A percentile compares a stretch with the other conserved stretches of the same genome.
Conservation (phyloP, 805 yeast species). For the Kluyveromyces lactis region DNA sequence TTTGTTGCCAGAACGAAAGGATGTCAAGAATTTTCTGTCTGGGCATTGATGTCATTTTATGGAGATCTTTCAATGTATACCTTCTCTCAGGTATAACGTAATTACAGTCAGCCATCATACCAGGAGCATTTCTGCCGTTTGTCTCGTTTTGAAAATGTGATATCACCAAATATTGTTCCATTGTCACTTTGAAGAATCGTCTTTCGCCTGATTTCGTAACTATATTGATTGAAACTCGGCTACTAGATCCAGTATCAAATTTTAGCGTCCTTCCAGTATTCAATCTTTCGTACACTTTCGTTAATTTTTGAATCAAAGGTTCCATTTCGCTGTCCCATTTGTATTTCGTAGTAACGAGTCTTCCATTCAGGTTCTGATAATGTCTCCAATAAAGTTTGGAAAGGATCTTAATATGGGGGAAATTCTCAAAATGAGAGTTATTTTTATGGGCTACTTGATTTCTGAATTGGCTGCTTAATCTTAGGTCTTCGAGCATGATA, state of each 20-base stretch:
- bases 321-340: not conserved
- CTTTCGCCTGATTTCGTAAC: not conserved
- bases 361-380: not conserved
- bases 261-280: conserved; percentile 1
- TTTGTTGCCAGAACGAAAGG: conserved; percentile 2
- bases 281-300: not conserved
- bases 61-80: not conserved
- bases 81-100: no score
- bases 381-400: conserved; percentile 4
- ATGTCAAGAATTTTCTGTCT: not conserved
- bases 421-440: not conserved
- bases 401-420: conserved; percentile 2
- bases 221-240: not conserved
- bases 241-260: not conserved
- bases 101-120: no score
- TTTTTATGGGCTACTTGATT: not conserved
- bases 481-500: conserved; percentile 74
- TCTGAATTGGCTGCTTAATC: conserved; percentile 40
- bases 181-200: not conserved
- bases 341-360: not conserved
- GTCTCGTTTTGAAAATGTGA: conserved; percentile 1
- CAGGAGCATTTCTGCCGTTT: no score
- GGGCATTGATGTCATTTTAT: not conserved
- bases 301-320: not conserved
- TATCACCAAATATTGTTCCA: conserved; percentile 3